These are phyloP conservation scores for Podospora pseudoanserina DNA, from an alignment of 495 filamentous ascomycete species.

Conservation along the genomic window DNA sequence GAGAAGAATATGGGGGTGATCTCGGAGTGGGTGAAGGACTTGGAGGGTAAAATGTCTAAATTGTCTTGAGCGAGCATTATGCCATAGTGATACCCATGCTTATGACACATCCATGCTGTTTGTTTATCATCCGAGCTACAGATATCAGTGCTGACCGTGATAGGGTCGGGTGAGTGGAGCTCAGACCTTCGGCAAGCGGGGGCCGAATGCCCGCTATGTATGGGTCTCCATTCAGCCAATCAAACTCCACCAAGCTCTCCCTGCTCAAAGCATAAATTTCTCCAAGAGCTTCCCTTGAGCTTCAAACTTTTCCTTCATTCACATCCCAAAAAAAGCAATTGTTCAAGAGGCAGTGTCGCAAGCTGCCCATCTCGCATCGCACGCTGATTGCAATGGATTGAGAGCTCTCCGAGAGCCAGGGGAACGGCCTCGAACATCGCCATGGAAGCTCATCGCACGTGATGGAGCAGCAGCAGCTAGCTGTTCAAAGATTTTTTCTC, in stretches of 20 bases:
- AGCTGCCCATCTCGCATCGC: not conserved
- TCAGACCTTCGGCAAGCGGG: not conserved
- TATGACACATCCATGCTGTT: not conserved
- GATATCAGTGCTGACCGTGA: not conserved
- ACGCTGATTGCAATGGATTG: not conserved
- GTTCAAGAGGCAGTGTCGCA: not conserved
- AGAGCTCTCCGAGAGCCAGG: not conserved
- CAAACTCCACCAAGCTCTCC: not conserved
- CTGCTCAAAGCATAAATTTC: constrained; percentile 19
- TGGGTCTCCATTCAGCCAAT: constrained; percentile 17
- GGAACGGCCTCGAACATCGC: not conserved
- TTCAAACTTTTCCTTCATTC: not conserved
- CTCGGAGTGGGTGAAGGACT: constrained; percentile 81
- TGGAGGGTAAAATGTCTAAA: constrained; percentile 70
- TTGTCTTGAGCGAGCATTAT: constrained; percentile 36
- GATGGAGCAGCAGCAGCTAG: constrained; percentile 1
- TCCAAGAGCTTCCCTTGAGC: constrained; percentile 1
- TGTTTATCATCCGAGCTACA: not conserved
- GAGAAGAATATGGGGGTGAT: constrained; percentile 74
- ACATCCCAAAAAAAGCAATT: not conserved
- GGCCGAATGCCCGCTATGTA: not conserved
- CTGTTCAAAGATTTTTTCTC: not conserved
- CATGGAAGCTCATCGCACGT: constrained; percentile 4
- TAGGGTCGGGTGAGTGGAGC: not conserved
- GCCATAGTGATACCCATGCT: constrained; percentile 30